phyloP scores from a whole-genome alignment of 192 early-diverging fungal species.

The Umbelopsis vinacea region DNA sequence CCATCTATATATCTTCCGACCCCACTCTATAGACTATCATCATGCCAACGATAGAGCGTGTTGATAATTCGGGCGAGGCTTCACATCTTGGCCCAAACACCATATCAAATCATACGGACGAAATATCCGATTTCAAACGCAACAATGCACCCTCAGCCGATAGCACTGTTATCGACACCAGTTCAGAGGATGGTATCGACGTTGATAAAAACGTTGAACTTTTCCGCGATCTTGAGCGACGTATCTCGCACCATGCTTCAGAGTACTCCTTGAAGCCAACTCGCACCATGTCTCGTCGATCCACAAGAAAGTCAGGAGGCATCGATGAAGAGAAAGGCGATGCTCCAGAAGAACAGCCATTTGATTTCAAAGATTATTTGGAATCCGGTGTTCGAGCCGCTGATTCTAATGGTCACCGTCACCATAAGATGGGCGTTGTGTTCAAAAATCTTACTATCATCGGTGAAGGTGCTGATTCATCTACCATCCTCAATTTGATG shows the following conservation, averaged over 20 bases:
- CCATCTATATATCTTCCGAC: too few species aligned
- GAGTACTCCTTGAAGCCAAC: neutral
- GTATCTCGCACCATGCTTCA: neutral
- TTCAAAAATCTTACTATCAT: conserved; percentile 50
- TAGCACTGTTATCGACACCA: conserved; percentile 23
- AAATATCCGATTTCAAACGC: neutral
- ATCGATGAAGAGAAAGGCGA: conserved; percentile 13
- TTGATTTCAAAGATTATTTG: conserved; percentile 18
- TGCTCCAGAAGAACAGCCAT: neutral
- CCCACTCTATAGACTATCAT: neutral
- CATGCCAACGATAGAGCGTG: conserved; percentile 1
- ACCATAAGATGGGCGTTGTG: conserved; percentile 48
- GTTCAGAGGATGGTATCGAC: conserved; percentile 4
- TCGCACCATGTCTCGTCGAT: conserved; percentile 22
- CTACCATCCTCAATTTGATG: conserved; percentile 27
- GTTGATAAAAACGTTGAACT: conserved; percentile 23
- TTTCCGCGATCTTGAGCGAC: conserved; percentile 18
- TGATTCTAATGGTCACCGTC: conserved; percentile 40
- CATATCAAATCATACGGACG: neutral
- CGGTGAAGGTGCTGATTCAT: conserved; percentile 40
- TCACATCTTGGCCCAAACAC: neutral
- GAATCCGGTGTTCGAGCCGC: conserved; percentile 22
- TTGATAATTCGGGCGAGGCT: neutral
- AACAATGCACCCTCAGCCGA: neutral
- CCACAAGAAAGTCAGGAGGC: neutral